Conservation (phyloP, 495 filamentous ascomycete genomes). For the Bathelium albidoporum region DNA sequence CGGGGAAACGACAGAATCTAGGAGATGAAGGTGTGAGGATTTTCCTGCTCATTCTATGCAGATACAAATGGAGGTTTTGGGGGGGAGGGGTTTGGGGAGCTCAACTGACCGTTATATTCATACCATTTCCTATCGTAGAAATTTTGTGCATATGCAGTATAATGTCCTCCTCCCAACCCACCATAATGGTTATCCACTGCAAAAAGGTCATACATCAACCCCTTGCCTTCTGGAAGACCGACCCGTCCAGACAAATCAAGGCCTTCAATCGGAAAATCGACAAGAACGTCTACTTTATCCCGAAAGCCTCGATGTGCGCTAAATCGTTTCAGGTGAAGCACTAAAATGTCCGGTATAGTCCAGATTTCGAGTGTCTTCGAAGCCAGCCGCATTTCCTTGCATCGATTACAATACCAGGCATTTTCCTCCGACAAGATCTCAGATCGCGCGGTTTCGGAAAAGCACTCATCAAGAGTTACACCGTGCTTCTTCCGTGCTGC, state of each 20-base stretch:
- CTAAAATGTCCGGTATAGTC: constrained; percentile 88
- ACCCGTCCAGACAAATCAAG: constrained; percentile 73
- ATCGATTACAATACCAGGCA: constrained; percentile 91
- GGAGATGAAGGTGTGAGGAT: constrained; percentile 10
- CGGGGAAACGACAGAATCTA: constrained; percentile 58
- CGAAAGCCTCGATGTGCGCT: constrained; percentile 63
- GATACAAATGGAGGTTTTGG: constrained; percentile 2
- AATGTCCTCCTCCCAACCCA: constrained; percentile 84
- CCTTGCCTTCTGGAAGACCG: constrained; percentile 67
- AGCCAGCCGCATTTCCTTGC: constrained; percentile 83
- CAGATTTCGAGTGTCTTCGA: constrained; percentile 95
- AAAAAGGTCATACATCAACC: constrained; percentile 80
- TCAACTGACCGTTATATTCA: constrained; percentile 75
- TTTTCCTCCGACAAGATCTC: constrained; percentile 90
- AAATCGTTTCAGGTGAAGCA: constrained; percentile 93
- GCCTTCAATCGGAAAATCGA: constrained; percentile 83
- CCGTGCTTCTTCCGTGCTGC: constrained; percentile 56
- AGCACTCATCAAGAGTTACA: constrained; percentile 77
- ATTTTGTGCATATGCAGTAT: constrained; percentile 87
- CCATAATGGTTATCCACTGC: constrained; percentile 94
- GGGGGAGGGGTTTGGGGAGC: constrained; percentile 10
- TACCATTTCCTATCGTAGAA: constrained; percentile 83
- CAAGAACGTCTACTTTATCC: constrained; percentile 83
- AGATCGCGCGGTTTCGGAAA: constrained; percentile 85
- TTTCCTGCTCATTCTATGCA: no score